Percentiles rank a stretch among this genome's conserved stretches.
phyloP scores from a whole-genome alignment of 1,284 basidiomycete genomes.

The Sporisorium reilianum region DNA sequence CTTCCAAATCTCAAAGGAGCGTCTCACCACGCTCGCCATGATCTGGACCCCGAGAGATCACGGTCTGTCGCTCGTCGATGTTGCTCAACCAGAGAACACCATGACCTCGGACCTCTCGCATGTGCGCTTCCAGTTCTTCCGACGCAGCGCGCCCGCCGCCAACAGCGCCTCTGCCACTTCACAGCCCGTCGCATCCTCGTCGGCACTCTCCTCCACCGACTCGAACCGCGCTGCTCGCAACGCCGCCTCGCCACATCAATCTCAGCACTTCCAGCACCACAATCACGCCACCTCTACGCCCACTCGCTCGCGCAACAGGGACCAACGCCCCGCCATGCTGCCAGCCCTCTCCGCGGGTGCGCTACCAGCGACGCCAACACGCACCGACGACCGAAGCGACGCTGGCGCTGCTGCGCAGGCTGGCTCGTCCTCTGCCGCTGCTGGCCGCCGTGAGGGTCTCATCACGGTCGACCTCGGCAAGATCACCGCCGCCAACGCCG shows the following conservation, averaged over 20 bases:
- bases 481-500: conserved; percentile 26
- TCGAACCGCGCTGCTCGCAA: conserved; percentile 21
- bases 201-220: conserved; percentile 27
- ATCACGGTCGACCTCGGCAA: conserved; percentile 52
- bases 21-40: conserved; percentile 61
- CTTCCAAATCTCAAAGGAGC: conserved; percentile 55
- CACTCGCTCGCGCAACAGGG: conserved; percentile 40
- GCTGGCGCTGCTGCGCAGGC: not conserved
- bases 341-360: conserved; percentile 33
- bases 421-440: conserved; percentile 12
- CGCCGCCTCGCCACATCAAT: conserved; percentile 23
- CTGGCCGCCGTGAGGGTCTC: conserved; percentile 53
- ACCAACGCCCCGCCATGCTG: conserved; percentile 38
- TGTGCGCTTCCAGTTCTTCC: conserved; percentile 72
- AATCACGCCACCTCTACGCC: conserved; percentile 34
- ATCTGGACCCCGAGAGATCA: conserved; percentile 64
- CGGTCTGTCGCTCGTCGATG: conserved; percentile 70
- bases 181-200: conserved; percentile 17
- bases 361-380: conserved; percentile 31
- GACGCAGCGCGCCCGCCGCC: conserved; percentile 41
- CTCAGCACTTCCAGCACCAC: conserved; percentile 24
- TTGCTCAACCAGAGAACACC: conserved; percentile 66
- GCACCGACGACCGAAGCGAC: conserved; percentile 24
- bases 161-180: conserved; percentile 21
- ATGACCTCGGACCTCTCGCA: conserved; percentile 66